Evolutionary conservation across 202 grass and related monocot species (phyloP).

Genomic region (Sporobolus alterniflorus): DNA sequence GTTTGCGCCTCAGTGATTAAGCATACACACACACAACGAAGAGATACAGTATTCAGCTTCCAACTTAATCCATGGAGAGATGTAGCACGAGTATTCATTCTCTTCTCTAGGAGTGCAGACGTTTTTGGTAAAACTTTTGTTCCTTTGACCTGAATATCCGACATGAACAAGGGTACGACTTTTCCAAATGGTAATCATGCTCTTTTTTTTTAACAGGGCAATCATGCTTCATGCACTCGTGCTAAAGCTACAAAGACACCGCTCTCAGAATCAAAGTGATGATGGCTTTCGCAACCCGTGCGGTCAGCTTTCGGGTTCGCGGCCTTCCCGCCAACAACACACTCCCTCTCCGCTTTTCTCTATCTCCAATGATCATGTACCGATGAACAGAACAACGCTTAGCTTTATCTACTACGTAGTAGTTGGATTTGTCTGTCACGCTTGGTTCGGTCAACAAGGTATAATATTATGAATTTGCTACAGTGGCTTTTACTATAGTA

Average conservation of each 20-base stretch:
- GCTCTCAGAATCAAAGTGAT: conserved; percentile 3
- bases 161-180: background rate
- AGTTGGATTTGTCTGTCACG: background rate
- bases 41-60: too few species aligned
- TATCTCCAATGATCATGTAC: conserved; percentile 12
- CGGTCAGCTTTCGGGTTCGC: conserved; percentile 31
- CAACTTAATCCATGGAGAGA: too few species aligned
- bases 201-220: too few species aligned
- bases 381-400: background rate
- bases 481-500: too few species aligned
- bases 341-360: background rate
- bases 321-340: conserved; percentile 44
- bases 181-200: conserved; percentile 12
- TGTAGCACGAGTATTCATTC: background rate
- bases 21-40: too few species aligned
- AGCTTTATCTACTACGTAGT: background rate
- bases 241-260: background rate
- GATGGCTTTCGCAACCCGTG: background rate
- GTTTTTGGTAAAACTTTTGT: background rate
- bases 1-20: too few species aligned
- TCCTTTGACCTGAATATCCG: background rate
- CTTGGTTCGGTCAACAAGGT: too few species aligned
- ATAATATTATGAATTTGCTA: too few species aligned
- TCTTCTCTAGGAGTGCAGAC: background rate
- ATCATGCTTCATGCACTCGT: background rate